A percentile compares a stretch with the other conserved stretches of the same genome.
phyloP scores from a whole-genome alignment of 192 early-diverging fungal genomes.

The Coemansia asiatica region DNA sequence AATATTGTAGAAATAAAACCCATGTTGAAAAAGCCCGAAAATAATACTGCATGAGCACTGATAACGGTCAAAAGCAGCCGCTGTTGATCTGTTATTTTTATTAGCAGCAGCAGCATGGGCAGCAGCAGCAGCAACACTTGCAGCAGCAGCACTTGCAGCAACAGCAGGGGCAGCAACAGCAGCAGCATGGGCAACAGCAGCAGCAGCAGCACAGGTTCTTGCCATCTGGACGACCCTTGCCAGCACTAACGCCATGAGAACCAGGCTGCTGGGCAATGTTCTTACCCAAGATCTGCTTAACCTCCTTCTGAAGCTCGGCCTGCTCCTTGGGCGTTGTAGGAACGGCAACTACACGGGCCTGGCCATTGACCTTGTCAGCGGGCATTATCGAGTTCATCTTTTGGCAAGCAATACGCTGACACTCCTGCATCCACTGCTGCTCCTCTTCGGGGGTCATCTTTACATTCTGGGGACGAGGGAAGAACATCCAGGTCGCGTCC shows the following conservation, averaged over 20 bases:
- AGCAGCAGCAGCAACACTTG: conserved; percentile 13
- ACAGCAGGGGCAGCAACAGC: conserved; percentile 9
- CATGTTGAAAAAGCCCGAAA: no score
- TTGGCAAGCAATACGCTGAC: conserved; percentile 10
- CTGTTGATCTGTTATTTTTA: conserved; percentile 5
- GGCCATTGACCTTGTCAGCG: neutral
- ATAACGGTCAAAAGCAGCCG: no score
- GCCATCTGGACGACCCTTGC: conserved; percentile 7
- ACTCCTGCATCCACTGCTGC: conserved; percentile 11
- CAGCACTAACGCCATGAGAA: neutral
- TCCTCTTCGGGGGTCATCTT: conserved; percentile 13
- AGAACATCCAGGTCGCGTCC: conserved; percentile 13
- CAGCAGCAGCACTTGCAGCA: conserved; percentile 8
- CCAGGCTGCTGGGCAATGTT: neutral
- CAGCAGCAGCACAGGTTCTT: conserved; percentile 20
- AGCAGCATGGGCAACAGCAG: conserved; percentile 11
- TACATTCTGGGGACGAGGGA: conserved; percentile 7
- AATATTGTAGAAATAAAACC: no score
- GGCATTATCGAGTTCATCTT: neutral
- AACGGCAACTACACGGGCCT: conserved; percentile 4
- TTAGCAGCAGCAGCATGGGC: no score
- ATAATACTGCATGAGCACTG: no score
- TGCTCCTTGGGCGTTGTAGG: conserved; percentile 1
- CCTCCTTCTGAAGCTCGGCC: conserved; percentile 7
- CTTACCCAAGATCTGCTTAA: neutral